Conservation (phyloP, 176 grass and related monocot genomes). For the Otatea glauca region DNA sequence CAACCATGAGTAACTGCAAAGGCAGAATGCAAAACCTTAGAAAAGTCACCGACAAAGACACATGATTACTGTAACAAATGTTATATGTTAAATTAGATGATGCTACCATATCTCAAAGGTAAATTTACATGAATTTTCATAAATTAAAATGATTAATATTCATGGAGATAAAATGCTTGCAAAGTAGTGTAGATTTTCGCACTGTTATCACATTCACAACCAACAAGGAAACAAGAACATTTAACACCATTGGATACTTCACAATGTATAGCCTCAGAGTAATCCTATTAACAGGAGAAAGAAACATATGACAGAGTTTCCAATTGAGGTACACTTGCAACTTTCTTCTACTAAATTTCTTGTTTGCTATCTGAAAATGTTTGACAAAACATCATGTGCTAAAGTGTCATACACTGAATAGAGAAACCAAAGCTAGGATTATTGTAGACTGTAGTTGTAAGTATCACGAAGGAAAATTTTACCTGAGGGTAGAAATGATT, state of each 20-base stretch:
- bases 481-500: slow-evolving; percentile 84
- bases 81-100: neutral
- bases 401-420: neutral
- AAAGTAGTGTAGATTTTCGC: neutral
- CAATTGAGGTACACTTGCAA: neutral
- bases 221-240: neutral
- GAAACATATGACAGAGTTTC: neutral
- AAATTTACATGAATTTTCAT: slow-evolving; percentile 3
- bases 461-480: neutral
- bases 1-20: slow-evolving; percentile 88
- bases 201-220: neutral
- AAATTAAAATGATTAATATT: neutral
- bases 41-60: slow-evolving; percentile 28
- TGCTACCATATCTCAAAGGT: neutral
- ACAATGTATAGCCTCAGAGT: neutral
- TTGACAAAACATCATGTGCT: neutral
- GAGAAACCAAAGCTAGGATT: slow-evolving; percentile 7
- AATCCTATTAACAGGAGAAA: slow-evolving; percentile 12
- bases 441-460: neutral
- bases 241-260: neutral
- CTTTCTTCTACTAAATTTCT: neutral
- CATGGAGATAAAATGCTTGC: slow-evolving; percentile 3
- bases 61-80: neutral
- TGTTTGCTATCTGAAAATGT: neutral
- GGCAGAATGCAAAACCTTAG: slow-evolving; percentile 29